Evolutionary conservation across 116 monocot species (phyloP).

Genomic region (Posidonia oceanica): DNA sequence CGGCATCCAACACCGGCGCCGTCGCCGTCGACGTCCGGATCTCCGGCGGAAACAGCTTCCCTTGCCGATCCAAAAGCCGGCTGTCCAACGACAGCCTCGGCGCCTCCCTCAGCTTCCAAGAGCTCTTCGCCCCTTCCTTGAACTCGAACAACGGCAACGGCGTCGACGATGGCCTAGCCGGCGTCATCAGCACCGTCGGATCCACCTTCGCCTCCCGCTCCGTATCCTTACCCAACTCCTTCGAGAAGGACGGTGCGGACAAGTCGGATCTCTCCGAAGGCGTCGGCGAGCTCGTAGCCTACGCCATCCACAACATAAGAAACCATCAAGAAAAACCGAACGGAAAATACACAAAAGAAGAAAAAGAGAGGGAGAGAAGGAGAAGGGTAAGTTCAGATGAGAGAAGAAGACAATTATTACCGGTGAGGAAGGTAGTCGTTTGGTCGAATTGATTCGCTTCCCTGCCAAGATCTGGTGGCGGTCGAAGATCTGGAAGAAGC

Average conservation of each 20-base stretch:
- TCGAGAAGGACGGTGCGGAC: conserved; percentile 17
- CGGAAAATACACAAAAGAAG: neutral
- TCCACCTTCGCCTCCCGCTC: neutral
- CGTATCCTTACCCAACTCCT: neutral
- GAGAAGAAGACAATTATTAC: conserved; percentile 7
- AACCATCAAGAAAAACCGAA: neutral
- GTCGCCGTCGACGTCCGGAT: conserved; percentile 24
- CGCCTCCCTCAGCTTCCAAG: conserved; percentile 69
- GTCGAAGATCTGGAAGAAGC: conserved; percentile 90
- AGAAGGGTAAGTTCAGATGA: neutral
- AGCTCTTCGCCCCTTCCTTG: conserved; percentile 37
- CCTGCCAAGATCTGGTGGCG: conserved; percentile 52
- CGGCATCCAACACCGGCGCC: conserved; percentile 1
- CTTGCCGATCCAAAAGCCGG: conserved; percentile 31
- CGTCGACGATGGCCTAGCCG: neutral
- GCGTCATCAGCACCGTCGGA: neutral
- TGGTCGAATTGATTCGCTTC: conserved; percentile 32
- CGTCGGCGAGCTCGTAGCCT: conserved; percentile 47
- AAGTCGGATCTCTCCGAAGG: conserved; percentile 72
- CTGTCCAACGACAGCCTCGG: conserved; percentile 94
- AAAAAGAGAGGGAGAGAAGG: neutral
- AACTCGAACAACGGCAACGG: conserved; percentile 49
- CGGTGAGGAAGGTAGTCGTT: conserved; percentile 37
- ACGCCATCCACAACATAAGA: neutral
- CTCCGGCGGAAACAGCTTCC: conserved; percentile 46